Evolutionary conservation across 768 basidiomycete genomes (phyloP).

Genomic region (Tephrocybe rancida): DNA sequence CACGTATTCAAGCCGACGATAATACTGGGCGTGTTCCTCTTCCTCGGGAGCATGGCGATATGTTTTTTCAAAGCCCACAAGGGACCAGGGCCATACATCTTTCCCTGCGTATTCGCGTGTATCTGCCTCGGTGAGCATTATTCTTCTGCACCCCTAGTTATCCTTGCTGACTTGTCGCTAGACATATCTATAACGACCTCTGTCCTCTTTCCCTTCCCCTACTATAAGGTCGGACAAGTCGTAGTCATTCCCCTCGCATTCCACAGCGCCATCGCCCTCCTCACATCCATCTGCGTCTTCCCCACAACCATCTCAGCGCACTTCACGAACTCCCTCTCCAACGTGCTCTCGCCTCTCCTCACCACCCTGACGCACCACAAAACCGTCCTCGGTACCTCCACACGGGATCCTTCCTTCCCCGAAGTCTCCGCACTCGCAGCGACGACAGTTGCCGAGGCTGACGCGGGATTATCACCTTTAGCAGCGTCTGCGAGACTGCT

Average conservation of each 20-base stretch:
- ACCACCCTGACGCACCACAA: constrained; percentile 48
- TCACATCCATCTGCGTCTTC: constrained; percentile 57
- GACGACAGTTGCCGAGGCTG: constrained; percentile 36
- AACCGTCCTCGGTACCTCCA: constrained; percentile 42
- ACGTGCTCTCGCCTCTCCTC: constrained; percentile 50
- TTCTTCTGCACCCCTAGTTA: background rate
- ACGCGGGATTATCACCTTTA: constrained; percentile 54
- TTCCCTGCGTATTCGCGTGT: constrained; percentile 59
- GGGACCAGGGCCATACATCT: constrained; percentile 65
- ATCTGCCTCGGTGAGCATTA: constrained; percentile 55
- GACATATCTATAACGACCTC: constrained; percentile 64
- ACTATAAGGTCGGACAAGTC: constrained; percentile 54
- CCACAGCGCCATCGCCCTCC: constrained; percentile 59
- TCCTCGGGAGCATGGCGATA: constrained; percentile 57
- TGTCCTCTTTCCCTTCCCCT: constrained; percentile 64
- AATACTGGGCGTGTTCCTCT: constrained; percentile 65
- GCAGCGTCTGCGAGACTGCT: constrained; percentile 55
- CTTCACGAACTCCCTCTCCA: constrained; percentile 53
- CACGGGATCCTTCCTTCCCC: constrained; percentile 42
- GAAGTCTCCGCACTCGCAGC: constrained; percentile 31
- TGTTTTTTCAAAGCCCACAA: constrained; percentile 60
- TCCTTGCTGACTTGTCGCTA: constrained; percentile 22
- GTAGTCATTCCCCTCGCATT: constrained; percentile 61
- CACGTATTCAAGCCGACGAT: constrained; percentile 47
- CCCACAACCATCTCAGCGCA: constrained; percentile 62